Conservation (phyloP, 108 stramenopile species). For the Schizochytrium sp. region DNA sequence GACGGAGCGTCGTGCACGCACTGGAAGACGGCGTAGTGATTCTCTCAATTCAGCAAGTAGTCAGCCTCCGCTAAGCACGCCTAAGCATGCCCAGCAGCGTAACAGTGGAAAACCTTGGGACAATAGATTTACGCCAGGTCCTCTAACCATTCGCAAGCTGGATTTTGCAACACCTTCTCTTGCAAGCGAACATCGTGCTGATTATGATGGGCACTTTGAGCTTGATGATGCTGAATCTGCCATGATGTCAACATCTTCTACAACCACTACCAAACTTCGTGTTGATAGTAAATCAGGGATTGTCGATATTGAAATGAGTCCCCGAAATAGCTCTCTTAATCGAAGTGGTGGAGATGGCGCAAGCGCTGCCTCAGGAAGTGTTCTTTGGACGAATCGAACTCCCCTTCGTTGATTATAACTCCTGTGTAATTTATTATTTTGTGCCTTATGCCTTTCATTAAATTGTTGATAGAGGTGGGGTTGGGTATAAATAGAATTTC, state of each 20-base stretch:
- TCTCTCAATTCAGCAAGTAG: not conserved
- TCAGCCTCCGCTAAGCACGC: not conserved
- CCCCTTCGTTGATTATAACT: not conserved
- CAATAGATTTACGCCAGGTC: not conserved
- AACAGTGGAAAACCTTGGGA: not conserved
- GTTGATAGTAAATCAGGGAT: conserved; percentile 1
- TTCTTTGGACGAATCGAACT: conserved; percentile 5
- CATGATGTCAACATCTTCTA: not conserved
- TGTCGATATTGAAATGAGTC: conserved; percentile 27
- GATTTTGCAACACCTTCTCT: not conserved
- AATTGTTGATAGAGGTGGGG: not conserved
- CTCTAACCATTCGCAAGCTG: conserved; percentile 18
- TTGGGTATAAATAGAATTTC: too few relatives aligned
- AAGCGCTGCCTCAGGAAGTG: not conserved
- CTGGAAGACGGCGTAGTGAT: not conserved
- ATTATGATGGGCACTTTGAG: not conserved
- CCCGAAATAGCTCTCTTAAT: not conserved
- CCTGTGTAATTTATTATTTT: not conserved
- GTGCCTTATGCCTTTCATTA: not conserved
- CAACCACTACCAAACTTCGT: not conserved
- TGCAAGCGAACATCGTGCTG: not conserved
- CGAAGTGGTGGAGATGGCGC: conserved; percentile 10
- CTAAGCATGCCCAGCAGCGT: not conserved
- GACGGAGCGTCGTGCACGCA: not conserved
- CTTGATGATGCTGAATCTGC: not conserved